phyloP scores from a whole-genome alignment of 2,329 filamentous ascomycete species.

The Orbilia blumenaviensis region DNA sequence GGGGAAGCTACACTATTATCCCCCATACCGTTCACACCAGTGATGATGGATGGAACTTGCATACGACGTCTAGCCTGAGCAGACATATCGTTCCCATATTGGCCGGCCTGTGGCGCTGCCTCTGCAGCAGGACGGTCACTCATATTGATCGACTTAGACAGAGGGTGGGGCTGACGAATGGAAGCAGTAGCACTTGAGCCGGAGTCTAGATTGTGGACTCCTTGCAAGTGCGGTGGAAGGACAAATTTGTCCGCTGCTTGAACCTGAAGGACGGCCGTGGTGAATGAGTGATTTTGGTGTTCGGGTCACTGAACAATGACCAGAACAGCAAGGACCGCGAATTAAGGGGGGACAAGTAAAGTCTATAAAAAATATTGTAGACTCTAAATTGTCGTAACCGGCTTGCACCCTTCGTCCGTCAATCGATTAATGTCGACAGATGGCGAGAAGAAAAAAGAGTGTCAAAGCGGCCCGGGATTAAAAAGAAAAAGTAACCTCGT shows the following conservation, averaged over 20 bases:
- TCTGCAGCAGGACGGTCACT: conserved; percentile 68
- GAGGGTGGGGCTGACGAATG: conserved; percentile 73
- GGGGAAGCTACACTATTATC: conserved; percentile 82
- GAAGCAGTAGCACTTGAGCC: conserved; percentile 66
- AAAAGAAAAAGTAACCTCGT: conserved; percentile 23
- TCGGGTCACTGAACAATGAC: conserved; percentile 47
- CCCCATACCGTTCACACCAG: conserved; percentile 70
- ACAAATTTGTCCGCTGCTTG: conserved; percentile 76
- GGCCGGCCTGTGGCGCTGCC: conserved; percentile 84
- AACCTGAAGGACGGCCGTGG: conserved; percentile 59
- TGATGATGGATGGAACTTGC: conserved; percentile 94
- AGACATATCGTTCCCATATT: conserved; percentile 84
- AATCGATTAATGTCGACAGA: conserved; percentile 29
- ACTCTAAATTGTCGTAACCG: conserved; percentile 34
- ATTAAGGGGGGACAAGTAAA: conserved; percentile 54
- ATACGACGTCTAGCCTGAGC: conserved; percentile 82
- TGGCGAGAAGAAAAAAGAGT: conserved; percentile 3
- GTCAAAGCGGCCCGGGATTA: conserved; percentile 10
- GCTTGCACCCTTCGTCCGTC: conserved; percentile 10
- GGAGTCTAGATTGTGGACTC: conserved; percentile 83
- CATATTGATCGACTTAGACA: conserved; percentile 80
- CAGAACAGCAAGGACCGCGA: conserved; percentile 58
- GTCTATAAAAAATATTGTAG: conserved; percentile 45
- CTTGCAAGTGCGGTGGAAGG: conserved; percentile 82
- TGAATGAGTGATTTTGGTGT: conserved; percentile 46